A percentile compares a stretch with the other conserved stretches of the same genome.
Conservation (phyloP, 1,284 basidiomycete species). For the Wallemia mellicola region DNA sequence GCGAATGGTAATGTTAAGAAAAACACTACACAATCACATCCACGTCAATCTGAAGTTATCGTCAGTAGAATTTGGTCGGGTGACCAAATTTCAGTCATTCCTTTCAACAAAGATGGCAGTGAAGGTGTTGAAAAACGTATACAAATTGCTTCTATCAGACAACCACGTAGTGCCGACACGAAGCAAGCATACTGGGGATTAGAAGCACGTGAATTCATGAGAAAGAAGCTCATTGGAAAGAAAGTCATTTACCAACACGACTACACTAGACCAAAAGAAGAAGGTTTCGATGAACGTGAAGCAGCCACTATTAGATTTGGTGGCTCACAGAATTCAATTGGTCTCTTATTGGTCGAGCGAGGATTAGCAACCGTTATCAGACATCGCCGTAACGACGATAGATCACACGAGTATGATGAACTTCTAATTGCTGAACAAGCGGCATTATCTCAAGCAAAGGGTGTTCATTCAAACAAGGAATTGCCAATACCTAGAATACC, state of each 20-base stretch:
- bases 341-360: conserved; percentile 73
- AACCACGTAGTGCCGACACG: conserved; percentile 35
- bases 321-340: conserved; percentile 47
- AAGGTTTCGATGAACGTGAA: conserved; percentile 72
- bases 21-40: no score
- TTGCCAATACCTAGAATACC: conserved; percentile 30
- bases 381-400: conserved; percentile 81
- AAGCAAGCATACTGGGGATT: conserved; percentile 66
- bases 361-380: conserved; percentile 68
- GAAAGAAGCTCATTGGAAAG: conserved; percentile 40
- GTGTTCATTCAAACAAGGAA: conserved; percentile 81
- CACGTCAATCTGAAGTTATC: conserved; percentile 4
- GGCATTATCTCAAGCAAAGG: conserved; percentile 45
- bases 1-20: conserved; percentile 1
- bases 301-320: conserved; percentile 64
- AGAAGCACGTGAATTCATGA: conserved; percentile 41
- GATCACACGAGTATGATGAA: conserved; percentile 62
- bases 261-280: conserved; percentile 70
- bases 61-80: conserved; percentile 11
- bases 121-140: not conserved
- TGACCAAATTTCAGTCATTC: not conserved
- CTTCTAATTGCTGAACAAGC: conserved; percentile 2
- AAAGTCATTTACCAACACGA: conserved; percentile 52
- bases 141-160: not conserved
- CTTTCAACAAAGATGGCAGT: not conserved